Percentiles rank a stretch among this genome's conserved stretches.
Conservation (phyloP, 2,329 filamentous ascomycete species). For the Aspergillus uvarum region DNA sequence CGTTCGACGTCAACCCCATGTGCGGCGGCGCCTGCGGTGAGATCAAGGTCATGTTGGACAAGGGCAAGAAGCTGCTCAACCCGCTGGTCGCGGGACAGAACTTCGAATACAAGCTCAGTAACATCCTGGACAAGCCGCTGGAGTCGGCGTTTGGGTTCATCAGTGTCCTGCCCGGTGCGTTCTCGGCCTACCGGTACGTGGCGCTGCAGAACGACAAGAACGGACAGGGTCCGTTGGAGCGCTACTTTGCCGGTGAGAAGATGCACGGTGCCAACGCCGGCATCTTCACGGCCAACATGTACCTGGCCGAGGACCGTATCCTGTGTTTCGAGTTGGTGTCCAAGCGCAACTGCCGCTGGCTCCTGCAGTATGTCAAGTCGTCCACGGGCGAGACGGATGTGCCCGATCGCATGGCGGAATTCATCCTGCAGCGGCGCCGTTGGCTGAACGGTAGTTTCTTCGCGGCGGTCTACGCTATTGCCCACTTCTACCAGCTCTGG, state of each 20-base stretch:
- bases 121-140: constrained; percentile 95
- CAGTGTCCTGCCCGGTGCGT: constrained; percentile 90
- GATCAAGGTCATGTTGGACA: constrained; percentile 94
- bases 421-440: constrained; percentile 91
- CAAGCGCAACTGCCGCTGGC: constrained; percentile 96
- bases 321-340: constrained; percentile 77
- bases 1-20: constrained; percentile 96
- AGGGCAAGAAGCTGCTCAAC: constrained; percentile 85
- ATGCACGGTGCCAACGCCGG: constrained; percentile 90
- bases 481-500: constrained; percentile 95
- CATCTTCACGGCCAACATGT: constrained; percentile 89
- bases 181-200: constrained; percentile 95
- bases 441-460: constrained; percentile 99
- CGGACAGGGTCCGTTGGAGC: constrained; percentile 85
- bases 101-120: constrained; percentile 99
- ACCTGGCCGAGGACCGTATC: constrained; percentile 53
- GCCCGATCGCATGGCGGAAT: constrained; percentile 86
- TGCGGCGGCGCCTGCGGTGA: constrained; percentile 96
- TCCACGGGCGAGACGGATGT: constrained; percentile 97
- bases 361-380: constrained; percentile 97
- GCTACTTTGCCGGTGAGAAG: constrained; percentile 96
- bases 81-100: constrained; percentile 95
- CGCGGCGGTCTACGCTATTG: constrained; percentile 89
- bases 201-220: constrained; percentile 97
- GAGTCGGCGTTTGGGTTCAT: constrained; percentile 99